Evolutionary conservation across 2,329 filamentous ascomycete genomes (phyloP).

Genomic region (Ophiostoma himal-ulmi): DNA sequence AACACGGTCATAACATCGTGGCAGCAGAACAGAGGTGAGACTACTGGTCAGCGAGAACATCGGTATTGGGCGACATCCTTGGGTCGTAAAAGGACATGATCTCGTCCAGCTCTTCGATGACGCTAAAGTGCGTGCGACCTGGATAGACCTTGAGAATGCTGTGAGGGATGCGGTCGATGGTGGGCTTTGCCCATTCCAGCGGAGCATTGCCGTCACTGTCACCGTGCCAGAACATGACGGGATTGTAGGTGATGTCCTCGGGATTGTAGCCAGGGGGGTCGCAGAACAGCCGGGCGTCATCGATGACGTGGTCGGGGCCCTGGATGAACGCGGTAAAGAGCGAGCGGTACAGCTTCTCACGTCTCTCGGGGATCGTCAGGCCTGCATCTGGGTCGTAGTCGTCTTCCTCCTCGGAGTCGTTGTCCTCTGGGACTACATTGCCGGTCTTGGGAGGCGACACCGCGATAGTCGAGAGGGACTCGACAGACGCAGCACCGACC

Average conservation of each 20-base stretch:
- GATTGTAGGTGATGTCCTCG: constrained; percentile 30
- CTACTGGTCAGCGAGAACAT: neutral
- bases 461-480: constrained; percentile 23
- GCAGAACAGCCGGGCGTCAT: constrained; percentile 33
- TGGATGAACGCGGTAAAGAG: constrained; percentile 32
- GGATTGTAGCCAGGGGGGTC: constrained; percentile 32
- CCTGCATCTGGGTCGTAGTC: constrained; percentile 2
- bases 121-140: constrained; percentile 31
- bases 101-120: constrained; percentile 20
- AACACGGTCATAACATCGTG: neutral
- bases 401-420: constrained; percentile 2
- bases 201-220: constrained; percentile 32
- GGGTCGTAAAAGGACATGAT: constrained; percentile 20
- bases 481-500: constrained; percentile 25
- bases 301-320: constrained; percentile 28
- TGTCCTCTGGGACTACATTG: neutral
- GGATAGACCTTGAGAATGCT: constrained; percentile 33
- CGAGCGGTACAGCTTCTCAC: constrained; percentile 31
- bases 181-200: constrained; percentile 34
- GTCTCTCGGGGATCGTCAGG: constrained; percentile 26
- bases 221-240: constrained; percentile 34
- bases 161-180: constrained; percentile 35
- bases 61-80: neutral
- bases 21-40: neutral
- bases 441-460: constrained; percentile 28